Base-by-base conservation (phyloP, 2,329 filamentous ascomycete genomes). In the Aspergillus luchuensis region DNA sequence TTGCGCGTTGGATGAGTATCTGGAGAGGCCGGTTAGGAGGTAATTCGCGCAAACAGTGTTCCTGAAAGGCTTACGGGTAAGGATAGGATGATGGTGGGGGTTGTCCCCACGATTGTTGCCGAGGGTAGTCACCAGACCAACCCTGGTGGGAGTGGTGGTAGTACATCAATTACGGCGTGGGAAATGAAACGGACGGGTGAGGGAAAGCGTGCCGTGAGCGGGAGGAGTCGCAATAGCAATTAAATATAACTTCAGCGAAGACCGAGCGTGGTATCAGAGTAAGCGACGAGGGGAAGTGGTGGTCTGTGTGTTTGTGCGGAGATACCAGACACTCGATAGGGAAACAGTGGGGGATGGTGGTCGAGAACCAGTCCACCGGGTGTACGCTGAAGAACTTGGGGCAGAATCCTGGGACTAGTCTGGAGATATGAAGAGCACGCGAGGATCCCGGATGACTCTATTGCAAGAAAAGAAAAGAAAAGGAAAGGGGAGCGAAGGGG, bases 81-180 rank as follows among this genome's bases (percentile, higher is more conserved):
- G 54, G 54, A 48, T 63, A 56, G 3, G 56, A 58, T 13, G 56
- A 58, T 15, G 62, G 62, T 10, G 65, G 63, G 17, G 61, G 57
- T 48, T 51, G 60, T 13, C 49, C 25, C 63, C 63, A 64, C 21
- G 57, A 61, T 38, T 58, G 63, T 23, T 63, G 58, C 51, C 48
- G 58, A 21, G 59, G 55, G 48, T 66, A 61, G 41, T 57, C 63
- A 11, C 65, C 61, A 41, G 59, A 58, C 65, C 65, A 61, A 25
- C 61, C 61, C 59, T 56, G 61, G 56, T 47, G 59, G 7, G 60
- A 60, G 43, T 68, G 47, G 33, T 57, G 63, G 55, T 66, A 60
- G 67, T 68, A 65, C 67, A 69, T 69, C 58, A 64, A 67, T 64
- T 57, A 51, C 39, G 17, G 25, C 39, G 45, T 36, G 30, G 28